Evolutionary conservation across 352 stramenopile genomes (phyloP), one percentile per base, ranked within the genome.

Genomic region (Pythium pectinolyticum): DNA sequence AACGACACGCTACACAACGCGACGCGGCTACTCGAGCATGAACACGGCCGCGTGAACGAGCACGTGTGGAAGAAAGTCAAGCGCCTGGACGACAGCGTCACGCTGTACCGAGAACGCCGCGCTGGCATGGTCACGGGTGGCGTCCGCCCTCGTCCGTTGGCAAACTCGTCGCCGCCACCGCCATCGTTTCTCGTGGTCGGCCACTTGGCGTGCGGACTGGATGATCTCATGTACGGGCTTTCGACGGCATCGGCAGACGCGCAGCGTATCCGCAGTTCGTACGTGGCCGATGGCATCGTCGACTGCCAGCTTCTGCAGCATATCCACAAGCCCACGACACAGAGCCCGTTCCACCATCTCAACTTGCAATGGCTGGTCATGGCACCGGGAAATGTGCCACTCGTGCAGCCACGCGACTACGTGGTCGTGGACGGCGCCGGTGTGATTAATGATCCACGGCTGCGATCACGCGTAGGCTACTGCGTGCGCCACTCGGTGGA

Each of bases 171-270:
- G 0, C 20, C n/a, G 34, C 20, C 48, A 32, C 48, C 73, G n/a
- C 78, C 77, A 1, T 83, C 72, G n/a, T 63, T 90, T 48, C 55
- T 86, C n/a, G 66, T 86, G 35, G 57, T 84, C 15, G 82, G 82
- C 11, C 77, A 78, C 7, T 49, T 89, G n/a, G 60, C 73, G 6
- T 78, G 80, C 11, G 70, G 57, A n/a, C 58, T 91, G 32, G 76
- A 91, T 27, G 80, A 89, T 53, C 58, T 86, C 50, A 84, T 91
- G 75, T 89, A 84, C 57, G 78, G 75, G n/a, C 34, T 72, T 14
- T 66, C 74, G 27, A 69, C 74, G 27, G 68, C 70, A 19, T 73
- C 73, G 24, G 70, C 81, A 17, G 72, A 78, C 22, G 64, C 69
- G 10, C 83, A 87, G 49, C 69, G 75, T 34, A 71, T 88, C 51